These are phyloP conservation scores for Lecanicillium sp. DNA, from an alignment of 2,329 filamentous ascomycete species.

Conservation along the genomic window DNA sequence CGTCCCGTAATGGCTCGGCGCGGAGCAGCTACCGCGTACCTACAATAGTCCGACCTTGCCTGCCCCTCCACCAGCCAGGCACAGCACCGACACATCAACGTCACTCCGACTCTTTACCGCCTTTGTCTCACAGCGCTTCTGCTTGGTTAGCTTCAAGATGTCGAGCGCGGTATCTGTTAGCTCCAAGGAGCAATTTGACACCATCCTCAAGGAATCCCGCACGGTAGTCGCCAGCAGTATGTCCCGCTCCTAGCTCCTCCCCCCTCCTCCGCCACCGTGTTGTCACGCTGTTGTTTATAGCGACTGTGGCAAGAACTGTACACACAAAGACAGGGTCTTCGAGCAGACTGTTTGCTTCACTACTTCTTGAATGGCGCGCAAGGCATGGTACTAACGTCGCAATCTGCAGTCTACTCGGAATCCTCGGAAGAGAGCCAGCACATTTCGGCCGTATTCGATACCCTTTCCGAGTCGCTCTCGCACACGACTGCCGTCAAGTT, in stretches of 20 bases:
- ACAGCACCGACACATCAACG: no score
- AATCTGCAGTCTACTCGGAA: constrained; percentile 67
- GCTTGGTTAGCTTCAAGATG: constrained; percentile 10
- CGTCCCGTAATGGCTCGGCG: no score
- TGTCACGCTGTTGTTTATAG: no score
- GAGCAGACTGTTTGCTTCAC: no score
- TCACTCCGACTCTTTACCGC: not conserved
- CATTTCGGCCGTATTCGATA: constrained; percentile 76
- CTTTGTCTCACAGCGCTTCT: not conserved
- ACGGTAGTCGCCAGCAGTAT: constrained; percentile 87
- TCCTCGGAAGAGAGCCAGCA: constrained; percentile 80
- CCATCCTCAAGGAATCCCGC: constrained; percentile 61
- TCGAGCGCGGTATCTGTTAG: constrained; percentile 22
- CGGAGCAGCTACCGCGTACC: no score
- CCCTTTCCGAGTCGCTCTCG: constrained; percentile 64
- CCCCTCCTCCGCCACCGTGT: no score
- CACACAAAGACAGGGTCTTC: no score
- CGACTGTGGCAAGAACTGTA: no score
- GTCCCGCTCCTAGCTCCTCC: no score
- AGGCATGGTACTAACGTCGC: constrained; percentile 1
- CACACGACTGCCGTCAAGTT: constrained; percentile 70
- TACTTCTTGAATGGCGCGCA: no score
- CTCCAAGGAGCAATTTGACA: constrained; percentile 56
- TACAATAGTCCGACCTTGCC: no score
- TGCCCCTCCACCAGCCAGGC: no score